Percentiles rank a stretch among this genome's conserved stretches.
Evolutionary conservation across 768 basidiomycete species (phyloP).

Genomic region (Holtermannia corniformis): DNA sequence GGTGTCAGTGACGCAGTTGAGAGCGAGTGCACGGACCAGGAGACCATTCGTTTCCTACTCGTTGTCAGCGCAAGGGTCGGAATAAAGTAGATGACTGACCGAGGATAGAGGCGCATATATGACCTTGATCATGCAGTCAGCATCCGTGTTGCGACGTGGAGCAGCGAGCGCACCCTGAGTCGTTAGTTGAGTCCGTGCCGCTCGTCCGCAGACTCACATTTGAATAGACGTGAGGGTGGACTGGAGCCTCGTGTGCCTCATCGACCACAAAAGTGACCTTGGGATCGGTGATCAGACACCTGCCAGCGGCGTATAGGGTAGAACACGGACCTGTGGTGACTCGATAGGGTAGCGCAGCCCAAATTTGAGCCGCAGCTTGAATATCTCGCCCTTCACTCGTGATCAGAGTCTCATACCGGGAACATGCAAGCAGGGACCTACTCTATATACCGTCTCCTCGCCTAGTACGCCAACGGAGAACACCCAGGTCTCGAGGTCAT

Average conservation of each 20-base stretch:
- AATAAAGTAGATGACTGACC: slow-evolving; percentile 10
- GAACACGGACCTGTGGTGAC: slow-evolving; percentile 21
- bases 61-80: neutral
- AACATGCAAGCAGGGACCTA: too few species aligned
- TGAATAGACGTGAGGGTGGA: slow-evolving; percentile 37
- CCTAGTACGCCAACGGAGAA: slow-evolving; percentile 29
- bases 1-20: neutral
- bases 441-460: slow-evolving; percentile 31
- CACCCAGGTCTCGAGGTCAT: slow-evolving; percentile 28
- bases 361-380: slow-evolving; percentile 28
- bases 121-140: slow-evolving; percentile 10
- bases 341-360: slow-evolving; percentile 31
- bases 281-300: too few species aligned
- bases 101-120: slow-evolving; percentile 38
- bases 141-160: neutral
- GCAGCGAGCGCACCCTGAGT: neutral
- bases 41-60: slow-evolving; percentile 38
- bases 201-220: slow-evolving; percentile 19
- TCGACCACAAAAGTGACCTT: slow-evolving; percentile 35
- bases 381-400: slow-evolving; percentile 23
- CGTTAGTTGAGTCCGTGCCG: neutral
- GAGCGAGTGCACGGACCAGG: slow-evolving; percentile 21
- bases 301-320: neutral
- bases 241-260: slow-evolving; percentile 22
- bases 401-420: neutral